phyloP scores from a whole-genome alignment of 345 rosid species.

The Triadica sebifera region DNA sequence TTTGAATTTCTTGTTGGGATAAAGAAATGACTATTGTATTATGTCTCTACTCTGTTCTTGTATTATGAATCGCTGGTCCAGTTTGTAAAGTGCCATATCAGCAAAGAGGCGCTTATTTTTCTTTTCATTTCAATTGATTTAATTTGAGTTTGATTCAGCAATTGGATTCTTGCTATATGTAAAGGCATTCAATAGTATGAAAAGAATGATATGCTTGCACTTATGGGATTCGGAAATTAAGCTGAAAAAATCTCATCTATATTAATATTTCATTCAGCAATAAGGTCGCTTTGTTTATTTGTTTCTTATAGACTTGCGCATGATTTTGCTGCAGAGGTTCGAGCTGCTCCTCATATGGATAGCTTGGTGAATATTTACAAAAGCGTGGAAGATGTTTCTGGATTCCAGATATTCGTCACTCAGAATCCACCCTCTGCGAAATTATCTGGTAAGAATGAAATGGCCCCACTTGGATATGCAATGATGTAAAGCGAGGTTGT shows the following conservation, averaged over 20 bases:
- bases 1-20: background rate
- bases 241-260: background rate
- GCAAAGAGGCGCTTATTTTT: slow-evolving; percentile 55
- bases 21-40: background rate
- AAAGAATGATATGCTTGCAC: background rate
- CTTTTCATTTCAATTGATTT: background rate
- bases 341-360: slow-evolving; percentile 92
- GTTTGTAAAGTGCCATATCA: slow-evolving; percentile 76
- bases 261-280: background rate
- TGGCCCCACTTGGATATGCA: background rate
- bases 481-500: background rate
- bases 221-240: background rate
- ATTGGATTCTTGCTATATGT: background rate
- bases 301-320: background rate
- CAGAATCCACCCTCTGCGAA: slow-evolving; percentile 41
- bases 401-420: slow-evolving; percentile 54
- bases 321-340: slow-evolving; percentile 55
- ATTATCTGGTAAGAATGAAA: slow-evolving; percentile 40
- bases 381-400: slow-evolving; percentile 85
- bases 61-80: slow-evolving; percentile 68
- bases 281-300: background rate
- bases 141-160: background rate
- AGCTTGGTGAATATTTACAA: slow-evolving; percentile 80
- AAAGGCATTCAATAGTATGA: too few relatives aligned
- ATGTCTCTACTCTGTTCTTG: slow-evolving; percentile 46